A percentile compares a stretch with the other conserved stretches of the same genome.
Conservation (phyloP, 345 rosid species). For the Arabis alpina region DNA sequence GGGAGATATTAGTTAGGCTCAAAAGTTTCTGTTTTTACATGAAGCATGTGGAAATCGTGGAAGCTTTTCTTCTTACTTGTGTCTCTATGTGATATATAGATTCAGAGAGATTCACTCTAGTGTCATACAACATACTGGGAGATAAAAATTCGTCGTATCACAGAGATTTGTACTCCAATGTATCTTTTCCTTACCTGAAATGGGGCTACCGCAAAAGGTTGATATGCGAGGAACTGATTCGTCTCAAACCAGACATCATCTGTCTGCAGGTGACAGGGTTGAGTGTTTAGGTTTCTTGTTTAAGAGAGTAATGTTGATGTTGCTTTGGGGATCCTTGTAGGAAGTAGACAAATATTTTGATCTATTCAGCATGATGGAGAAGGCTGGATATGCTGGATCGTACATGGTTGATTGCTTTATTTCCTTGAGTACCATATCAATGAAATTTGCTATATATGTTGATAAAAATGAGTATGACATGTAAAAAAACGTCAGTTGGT, state of each 20-base stretch:
- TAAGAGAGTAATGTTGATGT: conserved; percentile 4
- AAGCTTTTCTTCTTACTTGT: neutral
- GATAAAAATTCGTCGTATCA: conserved; percentile 68
- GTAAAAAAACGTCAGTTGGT: conserved; percentile 21
- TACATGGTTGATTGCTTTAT: conserved; percentile 56
- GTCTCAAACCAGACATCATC: conserved; percentile 66
- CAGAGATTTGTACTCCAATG: conserved; percentile 63
- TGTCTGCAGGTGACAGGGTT: conserved; percentile 64
- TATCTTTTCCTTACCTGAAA: conserved; percentile 56
- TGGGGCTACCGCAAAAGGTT: conserved; percentile 74
- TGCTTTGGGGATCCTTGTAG: conserved; percentile 46
- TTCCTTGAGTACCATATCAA: conserved; percentile 14
- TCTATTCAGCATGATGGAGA: conserved; percentile 53
- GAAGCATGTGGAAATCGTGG: neutral
- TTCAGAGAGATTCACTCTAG: conserved; percentile 64
- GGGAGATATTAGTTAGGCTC: neutral
- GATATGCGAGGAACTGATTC: conserved; percentile 62
- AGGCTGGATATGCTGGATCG: conserved; percentile 74
- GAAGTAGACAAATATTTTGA: conserved; percentile 84
- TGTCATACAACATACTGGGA: conserved; percentile 80
- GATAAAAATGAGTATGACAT: conserved; percentile 4
- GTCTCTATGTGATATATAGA: conserved; percentile 18
- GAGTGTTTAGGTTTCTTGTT: neutral
- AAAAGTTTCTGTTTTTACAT: neutral
- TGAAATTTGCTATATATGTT: neutral